Base-by-base conservation (phyloP, 352 stramenopile species). In the Phytophthora pseudosyringae region DNA sequence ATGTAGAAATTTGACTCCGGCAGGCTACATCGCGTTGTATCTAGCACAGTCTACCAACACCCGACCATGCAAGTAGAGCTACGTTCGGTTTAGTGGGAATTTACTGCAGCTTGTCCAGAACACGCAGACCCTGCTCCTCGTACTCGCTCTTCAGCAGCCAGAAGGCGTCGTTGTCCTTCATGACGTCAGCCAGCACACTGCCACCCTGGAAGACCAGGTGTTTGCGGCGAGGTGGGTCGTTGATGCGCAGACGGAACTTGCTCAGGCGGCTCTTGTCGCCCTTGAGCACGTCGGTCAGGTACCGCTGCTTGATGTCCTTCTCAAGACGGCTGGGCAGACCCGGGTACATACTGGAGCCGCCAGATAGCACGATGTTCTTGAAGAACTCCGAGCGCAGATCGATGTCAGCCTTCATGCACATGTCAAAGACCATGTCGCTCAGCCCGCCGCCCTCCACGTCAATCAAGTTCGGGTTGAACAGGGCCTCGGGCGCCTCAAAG, bases 371-470 rank as follows among this genome's bases (percentile, higher is more conserved):
- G 67, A 99, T 98, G 77, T 99, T 98, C 65, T 98, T 99, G 77
- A 99, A 99, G 46, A 99, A 98, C 54, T 98, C 96, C 5, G 84
- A 83, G 49, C 97, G 88, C 36, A 98, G 81, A 74, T 99, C 98
- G 16, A 96, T 92, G 38, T 94, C 89, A n/a, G 96, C 96, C 71
- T 98, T 97, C 82, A 98, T 95, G 78, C 98, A 99, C 83, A 98
- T 98, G 57, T 99, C 94, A 58, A 99, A 98, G 5, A 99, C 81
- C 83, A 99, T 98, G 73, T 99, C 96, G 48, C 94, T 94, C 47
- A 99, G 86, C 8, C 97, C 97, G 1, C 80, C 74, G 72, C 95
- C 93, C 77, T 99, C 97, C n/a, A 98, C 92, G 55, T 98, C 97
- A 69, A 99, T 96, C 36, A 99, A 73, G 28, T 82, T 94, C 15